A percentile compares a stretch with the other conserved stretches of the same genome.
Conservation (phyloP, 2,329 filamentous ascomycete species). For the Aureobasidium leucospermi region DNA sequence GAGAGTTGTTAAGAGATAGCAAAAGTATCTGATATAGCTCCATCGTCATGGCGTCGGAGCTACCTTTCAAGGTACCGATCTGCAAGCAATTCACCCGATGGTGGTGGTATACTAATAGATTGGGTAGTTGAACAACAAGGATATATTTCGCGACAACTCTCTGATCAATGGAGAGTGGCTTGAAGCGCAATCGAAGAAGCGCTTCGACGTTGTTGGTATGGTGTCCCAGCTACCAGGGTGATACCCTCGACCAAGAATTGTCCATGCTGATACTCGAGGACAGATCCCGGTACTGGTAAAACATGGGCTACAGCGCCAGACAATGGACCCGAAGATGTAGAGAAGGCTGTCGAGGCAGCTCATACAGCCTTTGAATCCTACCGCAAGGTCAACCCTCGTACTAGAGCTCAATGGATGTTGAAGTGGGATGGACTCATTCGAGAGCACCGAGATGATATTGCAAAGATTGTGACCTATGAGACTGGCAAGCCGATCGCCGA, state of each 20-base stretch:
- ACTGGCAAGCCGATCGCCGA: conserved; percentile 44
- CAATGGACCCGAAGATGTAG: conserved; percentile 52
- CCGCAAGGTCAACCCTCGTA: conserved; percentile 52
- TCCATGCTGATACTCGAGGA: background rate
- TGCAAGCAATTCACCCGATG: background rate
- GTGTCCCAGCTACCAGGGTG: background rate
- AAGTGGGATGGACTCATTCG: conserved; percentile 60
- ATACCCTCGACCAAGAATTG: background rate
- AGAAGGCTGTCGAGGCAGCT: conserved; percentile 51
- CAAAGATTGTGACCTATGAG: conserved; percentile 52
- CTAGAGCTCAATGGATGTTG: conserved; percentile 54
- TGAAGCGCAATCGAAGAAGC: conserved; percentile 49
- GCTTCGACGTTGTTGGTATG: conserved; percentile 49
- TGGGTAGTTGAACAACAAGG: conserved; percentile 44
- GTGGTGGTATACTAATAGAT: background rate
- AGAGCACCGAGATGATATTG: conserved; percentile 55
- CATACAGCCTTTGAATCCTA: conserved; percentile 55
- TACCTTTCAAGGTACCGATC: conserved; percentile 38
- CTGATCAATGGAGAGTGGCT: conserved; percentile 50
- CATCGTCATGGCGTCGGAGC: conserved; percentile 23
- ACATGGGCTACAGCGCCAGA: conserved; percentile 41
- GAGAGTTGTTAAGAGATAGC: background rate
- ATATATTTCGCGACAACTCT: conserved; percentile 48
- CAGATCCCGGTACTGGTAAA: conserved; percentile 46
- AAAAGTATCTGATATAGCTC: background rate